These are phyloP conservation scores for Cucumis cinereus DNA, from an alignment of 306 rosid genomes.

Conservation along the genomic window DNA sequence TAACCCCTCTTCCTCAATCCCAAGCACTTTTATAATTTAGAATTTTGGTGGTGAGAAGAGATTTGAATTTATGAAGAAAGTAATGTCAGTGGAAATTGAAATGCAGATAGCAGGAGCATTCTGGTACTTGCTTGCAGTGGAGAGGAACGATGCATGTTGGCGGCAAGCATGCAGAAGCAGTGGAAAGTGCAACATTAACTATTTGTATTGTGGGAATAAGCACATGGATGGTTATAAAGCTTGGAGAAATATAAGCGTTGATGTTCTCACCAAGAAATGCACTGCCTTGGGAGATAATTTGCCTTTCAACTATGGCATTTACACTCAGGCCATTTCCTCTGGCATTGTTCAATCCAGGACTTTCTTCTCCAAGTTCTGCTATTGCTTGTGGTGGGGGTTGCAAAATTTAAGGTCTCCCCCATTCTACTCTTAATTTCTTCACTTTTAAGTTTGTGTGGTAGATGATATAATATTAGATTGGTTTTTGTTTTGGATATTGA, in stretches of 20 bases:
- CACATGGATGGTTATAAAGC: conserved; percentile 22
- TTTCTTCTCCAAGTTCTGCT: conserved; percentile 54
- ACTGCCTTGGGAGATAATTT: conserved; percentile 7
- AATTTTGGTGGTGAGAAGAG: too few species aligned
- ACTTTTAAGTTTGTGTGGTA: neutral
- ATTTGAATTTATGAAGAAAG: too few species aligned
- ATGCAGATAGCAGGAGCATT: conserved; percentile 53
- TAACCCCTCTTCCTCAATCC: neutral
- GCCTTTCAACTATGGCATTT: conserved; percentile 64
- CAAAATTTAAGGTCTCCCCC: conserved; percentile 61
- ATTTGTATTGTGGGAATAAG: conserved; percentile 45
- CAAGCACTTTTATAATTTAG: too few species aligned
- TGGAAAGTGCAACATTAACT: conserved; percentile 31
- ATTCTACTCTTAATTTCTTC: neutral
- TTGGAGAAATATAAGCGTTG: conserved; percentile 36
- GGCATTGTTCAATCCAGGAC: conserved; percentile 33
- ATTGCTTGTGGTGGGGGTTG: conserved; percentile 73
- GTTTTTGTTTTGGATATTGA: neutral
- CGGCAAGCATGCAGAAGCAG: conserved; percentile 27
- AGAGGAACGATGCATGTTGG: conserved; percentile 74
- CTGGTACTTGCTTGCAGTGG: conserved; percentile 79
- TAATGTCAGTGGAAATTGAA: too few species aligned
- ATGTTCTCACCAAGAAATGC: conserved; percentile 31
- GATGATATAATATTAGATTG: neutral
- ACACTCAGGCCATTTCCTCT: conserved; percentile 41